Base-by-base conservation (phyloP, 1,284 basidiomycete genomes). In the Rhizopogon parksii region DNA sequence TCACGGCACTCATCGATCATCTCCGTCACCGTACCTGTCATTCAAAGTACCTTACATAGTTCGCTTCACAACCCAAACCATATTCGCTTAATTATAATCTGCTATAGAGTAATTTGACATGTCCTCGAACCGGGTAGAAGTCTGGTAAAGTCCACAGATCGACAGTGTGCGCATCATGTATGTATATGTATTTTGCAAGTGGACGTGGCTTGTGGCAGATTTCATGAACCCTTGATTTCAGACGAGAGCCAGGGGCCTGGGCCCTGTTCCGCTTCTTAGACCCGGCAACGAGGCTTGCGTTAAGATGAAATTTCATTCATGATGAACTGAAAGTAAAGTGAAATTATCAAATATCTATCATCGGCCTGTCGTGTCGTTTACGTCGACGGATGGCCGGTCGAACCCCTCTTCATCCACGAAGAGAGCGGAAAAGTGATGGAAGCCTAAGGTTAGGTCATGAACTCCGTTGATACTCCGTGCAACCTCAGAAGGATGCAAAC, bases 221-320 rank as follows among this genome's bases (percentile, higher is more conserved):
- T 32, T 32, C 11, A 32, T 32, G 30, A 32, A 32, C 30, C 30
- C 30, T 32, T 11, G 30, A 32, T 32, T 37, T 19, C 17, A 19
- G 36, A 19, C 11, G 8, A 36, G 36, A 36, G 15, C 17, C 36
- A 19, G 17, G 37, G 5, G 27, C 8, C 27, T 7, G 8, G 27
- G 1, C 27, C 11, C 6, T 12, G 17, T 17, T 11, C 25, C 15
- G 11, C 40, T 15, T 15, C 3, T 30, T 0, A 1, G 27, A 32
- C 7, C 27, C 40, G 27, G 19, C 27, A 32, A 43, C 7, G 42
- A 43, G 42, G 40, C 2, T 4, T 2, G 9, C 4, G 11, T 32
- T 32, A 43, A 43, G 12, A 43, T 43, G 19, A 43, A 43, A 43
- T 30, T 43, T 43, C 30, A 43, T 43, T 32, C 12, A 30, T 42